Conservation (phyloP, 75 land plant genomes). For the Ceratopteris richardii region DNA sequence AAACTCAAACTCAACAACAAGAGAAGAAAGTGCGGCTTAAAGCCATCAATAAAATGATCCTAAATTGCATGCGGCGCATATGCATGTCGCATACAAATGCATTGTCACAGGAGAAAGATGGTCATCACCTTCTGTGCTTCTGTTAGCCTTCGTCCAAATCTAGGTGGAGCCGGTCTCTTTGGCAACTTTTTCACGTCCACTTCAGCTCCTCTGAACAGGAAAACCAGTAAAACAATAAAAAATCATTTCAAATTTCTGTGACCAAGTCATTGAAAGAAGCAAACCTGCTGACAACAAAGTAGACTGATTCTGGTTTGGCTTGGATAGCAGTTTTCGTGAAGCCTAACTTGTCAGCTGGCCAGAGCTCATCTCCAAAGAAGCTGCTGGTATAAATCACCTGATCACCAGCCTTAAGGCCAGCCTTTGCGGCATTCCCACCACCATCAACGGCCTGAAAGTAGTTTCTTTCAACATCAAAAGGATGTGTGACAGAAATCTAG, state of each 20-base stretch:
- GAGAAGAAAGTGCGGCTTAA: no score
- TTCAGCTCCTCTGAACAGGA: conserved; percentile 50
- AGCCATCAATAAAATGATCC: no score
- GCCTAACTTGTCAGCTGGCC: conserved; percentile 98
- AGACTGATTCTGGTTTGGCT: conserved; percentile 95
- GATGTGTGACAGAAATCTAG: no score
- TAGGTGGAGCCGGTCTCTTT: conserved; percentile 94
- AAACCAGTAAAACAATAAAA: background rate
- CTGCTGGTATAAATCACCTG: conserved; percentile 99
- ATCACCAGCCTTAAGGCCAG: conserved; percentile 85
- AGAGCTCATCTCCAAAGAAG: conserved; percentile 97
- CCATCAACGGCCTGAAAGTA: conserved; percentile 56
- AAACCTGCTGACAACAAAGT: conserved; percentile 91
- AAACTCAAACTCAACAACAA: no score
- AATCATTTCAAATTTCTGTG: no score
- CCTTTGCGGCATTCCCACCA: conserved; percentile 92
- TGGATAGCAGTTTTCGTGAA: conserved; percentile 98
- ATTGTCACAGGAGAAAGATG: background rate
- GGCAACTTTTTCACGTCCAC: conserved; percentile 62
- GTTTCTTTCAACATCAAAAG: background rate
- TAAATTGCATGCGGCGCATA: no score
- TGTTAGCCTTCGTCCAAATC: conserved; percentile 80
- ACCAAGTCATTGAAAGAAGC: background rate
- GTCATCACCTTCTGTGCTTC: conserved; percentile 82
- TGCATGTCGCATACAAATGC: no score